phyloP scores from a whole-genome alignment of 352 stramenopile genomes.

The Elongisporangium anandrum region DNA sequence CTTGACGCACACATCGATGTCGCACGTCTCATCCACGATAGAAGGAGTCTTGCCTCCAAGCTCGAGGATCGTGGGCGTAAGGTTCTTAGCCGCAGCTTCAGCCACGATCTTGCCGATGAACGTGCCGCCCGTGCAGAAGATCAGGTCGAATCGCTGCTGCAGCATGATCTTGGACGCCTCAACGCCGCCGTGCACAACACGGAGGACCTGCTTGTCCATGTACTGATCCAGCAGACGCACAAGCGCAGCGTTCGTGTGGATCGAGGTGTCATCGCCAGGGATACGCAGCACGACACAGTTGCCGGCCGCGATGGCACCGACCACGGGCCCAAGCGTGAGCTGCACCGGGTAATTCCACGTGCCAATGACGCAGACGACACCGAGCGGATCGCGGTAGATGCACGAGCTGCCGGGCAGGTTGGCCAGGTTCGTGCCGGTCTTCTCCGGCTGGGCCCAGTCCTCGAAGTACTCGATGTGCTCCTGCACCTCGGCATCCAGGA shows the following conservation, averaged over 20 bases:
- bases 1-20: constrained; percentile 50
- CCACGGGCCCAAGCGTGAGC: constrained; percentile 67
- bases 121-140: constrained; percentile 67
- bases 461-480: constrained; percentile 57
- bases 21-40: constrained; percentile 74
- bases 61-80: constrained; percentile 93
- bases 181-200: constrained; percentile 76
- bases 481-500: constrained; percentile 60
- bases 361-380: constrained; percentile 81
- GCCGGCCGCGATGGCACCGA: constrained; percentile 83
- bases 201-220: constrained; percentile 57
- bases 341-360: constrained; percentile 91
- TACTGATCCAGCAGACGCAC: constrained; percentile 45
- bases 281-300: constrained; percentile 93
- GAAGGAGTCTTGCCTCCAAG: constrained; percentile 91
- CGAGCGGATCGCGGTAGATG: constrained; percentile 63
- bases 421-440: constrained; percentile 40
- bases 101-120: constrained; percentile 88
- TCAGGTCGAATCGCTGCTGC: constrained; percentile 72
- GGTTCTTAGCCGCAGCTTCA: constrained; percentile 84
- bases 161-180: constrained; percentile 64
- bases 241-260: constrained; percentile 44
- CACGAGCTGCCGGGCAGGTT: constrained; percentile 48
- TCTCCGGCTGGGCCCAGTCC: constrained; percentile 47
- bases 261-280: constrained; percentile 74